These are phyloP conservation scores for Phytophthora pisi DNA, from an alignment of 352 stramenopile genomes.

Conservation along the genomic window DNA sequence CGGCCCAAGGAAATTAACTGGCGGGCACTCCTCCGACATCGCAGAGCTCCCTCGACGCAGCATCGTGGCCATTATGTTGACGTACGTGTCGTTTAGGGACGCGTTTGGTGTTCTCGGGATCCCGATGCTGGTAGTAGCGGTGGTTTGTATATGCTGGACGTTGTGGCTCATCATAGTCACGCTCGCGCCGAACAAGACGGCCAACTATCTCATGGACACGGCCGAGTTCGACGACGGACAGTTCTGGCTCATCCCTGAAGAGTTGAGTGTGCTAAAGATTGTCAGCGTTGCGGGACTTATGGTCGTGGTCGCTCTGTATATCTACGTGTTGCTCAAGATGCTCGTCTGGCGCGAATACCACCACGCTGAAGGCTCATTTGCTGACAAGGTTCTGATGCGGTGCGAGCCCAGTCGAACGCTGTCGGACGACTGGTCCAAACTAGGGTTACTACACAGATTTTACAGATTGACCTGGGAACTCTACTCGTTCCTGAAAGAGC, in stretches of 20 bases:
- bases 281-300: conserved; percentile 20
- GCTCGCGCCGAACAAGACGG: conserved; percentile 33
- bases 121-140: conserved; percentile 28
- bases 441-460: conserved; percentile 1
- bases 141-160: conserved; percentile 40
- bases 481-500: conserved; percentile 28
- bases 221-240: conserved; percentile 37
- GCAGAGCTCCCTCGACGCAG: conserved; percentile 8
- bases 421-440: conserved; percentile 1
- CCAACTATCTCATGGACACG: conserved; percentile 47
- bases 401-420: conserved; percentile 7
- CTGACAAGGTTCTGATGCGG: conserved; percentile 8
- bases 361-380: conserved; percentile 10
- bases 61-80: conserved; percentile 16
- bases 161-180: conserved; percentile 38
- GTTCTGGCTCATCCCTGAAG: conserved; percentile 46
- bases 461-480: conserved; percentile 23
- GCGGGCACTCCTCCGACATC: not conserved
- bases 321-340: conserved; percentile 34
- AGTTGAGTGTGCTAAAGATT: conserved; percentile 11
- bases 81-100: conserved; percentile 27
- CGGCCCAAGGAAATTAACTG: not conserved
- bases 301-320: conserved; percentile 11
- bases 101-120: conserved; percentile 26
- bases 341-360: conserved; percentile 24